A percentile compares a stretch with the other conserved stretches of the same genome.
These are phyloP conservation scores for Endotrypanum monterogeii DNA, from an alignment of 208 protist genomes.

Conservation along the genomic window DNA sequence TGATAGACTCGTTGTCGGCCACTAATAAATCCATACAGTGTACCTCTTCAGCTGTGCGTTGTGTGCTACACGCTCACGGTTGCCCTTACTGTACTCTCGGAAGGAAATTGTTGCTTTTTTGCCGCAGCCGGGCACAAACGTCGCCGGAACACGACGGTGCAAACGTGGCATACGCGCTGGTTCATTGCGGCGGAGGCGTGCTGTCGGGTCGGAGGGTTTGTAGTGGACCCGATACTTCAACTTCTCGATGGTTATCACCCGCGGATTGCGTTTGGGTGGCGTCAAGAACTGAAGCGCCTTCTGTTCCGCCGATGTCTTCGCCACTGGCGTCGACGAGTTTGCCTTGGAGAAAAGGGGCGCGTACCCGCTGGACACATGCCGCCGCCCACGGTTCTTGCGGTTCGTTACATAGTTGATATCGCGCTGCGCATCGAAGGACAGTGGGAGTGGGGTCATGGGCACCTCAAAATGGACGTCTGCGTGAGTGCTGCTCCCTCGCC, in stretches of 20 bases:
- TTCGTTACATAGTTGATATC: slow-evolving; percentile 20
- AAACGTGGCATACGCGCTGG: slow-evolving; percentile 39
- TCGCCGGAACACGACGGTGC: slow-evolving; percentile 30
- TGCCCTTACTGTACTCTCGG: slow-evolving; percentile 11
- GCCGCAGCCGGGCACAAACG: slow-evolving; percentile 43
- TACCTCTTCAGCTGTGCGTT: slow-evolving; percentile 2
- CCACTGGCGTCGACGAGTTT: not conserved
- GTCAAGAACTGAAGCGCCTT: slow-evolving; percentile 35
- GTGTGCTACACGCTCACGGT: slow-evolving; percentile 25
- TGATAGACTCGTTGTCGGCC: not conserved
- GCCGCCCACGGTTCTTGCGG: slow-evolving; percentile 10
- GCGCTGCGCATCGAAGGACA: slow-evolving; percentile 40
- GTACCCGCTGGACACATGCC: slow-evolving; percentile 37
- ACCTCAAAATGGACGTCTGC: slow-evolving; percentile 14
- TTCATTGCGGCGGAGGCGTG: slow-evolving; percentile 27
- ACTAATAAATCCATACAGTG: not conserved
- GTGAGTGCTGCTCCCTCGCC: slow-evolving; percentile 10
- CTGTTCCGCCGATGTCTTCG: slow-evolving; percentile 18
- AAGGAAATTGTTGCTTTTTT: slow-evolving; percentile 10
- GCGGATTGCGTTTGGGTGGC: slow-evolving; percentile 29
- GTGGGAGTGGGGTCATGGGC: slow-evolving; percentile 34
- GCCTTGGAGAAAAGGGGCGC: slow-evolving; percentile 49
- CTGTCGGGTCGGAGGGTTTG: slow-evolving; percentile 25
- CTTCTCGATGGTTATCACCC: slow-evolving; percentile 15
- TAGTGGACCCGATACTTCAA: slow-evolving; percentile 35